A percentile compares a stretch with the other conserved stretches of the same genome.
Conservation (phyloP, 108 stramenopile species). For the Skeletonema potamos region DNA sequence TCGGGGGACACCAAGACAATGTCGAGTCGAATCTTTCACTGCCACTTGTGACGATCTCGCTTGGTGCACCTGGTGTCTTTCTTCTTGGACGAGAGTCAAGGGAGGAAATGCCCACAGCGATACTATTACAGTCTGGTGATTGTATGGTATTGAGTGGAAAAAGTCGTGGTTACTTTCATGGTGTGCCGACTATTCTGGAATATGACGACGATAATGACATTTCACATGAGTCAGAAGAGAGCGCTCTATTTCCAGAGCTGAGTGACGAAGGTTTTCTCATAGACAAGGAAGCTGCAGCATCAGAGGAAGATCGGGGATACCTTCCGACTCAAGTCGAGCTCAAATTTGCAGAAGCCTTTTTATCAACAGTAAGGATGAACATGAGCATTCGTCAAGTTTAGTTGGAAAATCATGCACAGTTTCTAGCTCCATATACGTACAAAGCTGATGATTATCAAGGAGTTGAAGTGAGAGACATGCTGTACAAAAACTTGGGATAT, state of each 20-base stretch:
- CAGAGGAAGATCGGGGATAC: neutral
- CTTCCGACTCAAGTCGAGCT: constrained; percentile 8
- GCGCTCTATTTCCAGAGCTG: constrained; percentile 26
- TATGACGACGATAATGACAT: constrained; percentile 2
- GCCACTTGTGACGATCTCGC: constrained; percentile 46
- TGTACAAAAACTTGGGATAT: neutral
- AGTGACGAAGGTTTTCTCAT: constrained; percentile 11
- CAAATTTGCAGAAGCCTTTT: constrained; percentile 33
- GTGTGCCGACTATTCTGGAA: constrained; percentile 44
- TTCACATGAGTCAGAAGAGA: neutral
- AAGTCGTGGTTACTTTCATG: constrained; percentile 44
- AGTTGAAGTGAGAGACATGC: too few species aligned
- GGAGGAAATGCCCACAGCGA: constrained; percentile 23
- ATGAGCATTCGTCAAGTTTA: constrained; percentile 45
- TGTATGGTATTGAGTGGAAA: constrained; percentile 42
- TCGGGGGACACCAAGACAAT: constrained; percentile 45
- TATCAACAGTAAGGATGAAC: constrained; percentile 46
- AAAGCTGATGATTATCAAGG: too few species aligned
- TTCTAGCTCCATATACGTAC: too few species aligned
- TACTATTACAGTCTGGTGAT: constrained; percentile 44
- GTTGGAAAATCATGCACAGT: neutral
- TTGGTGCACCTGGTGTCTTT: constrained; percentile 46
- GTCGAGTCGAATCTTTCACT: constrained; percentile 45
- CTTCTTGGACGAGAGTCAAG: constrained; percentile 38
- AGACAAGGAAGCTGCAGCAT: constrained; percentile 8